These are phyloP conservation scores for Ehretia macrophylla DNA, from an alignment of 257 asterid genomes.

Conservation along the genomic window DNA sequence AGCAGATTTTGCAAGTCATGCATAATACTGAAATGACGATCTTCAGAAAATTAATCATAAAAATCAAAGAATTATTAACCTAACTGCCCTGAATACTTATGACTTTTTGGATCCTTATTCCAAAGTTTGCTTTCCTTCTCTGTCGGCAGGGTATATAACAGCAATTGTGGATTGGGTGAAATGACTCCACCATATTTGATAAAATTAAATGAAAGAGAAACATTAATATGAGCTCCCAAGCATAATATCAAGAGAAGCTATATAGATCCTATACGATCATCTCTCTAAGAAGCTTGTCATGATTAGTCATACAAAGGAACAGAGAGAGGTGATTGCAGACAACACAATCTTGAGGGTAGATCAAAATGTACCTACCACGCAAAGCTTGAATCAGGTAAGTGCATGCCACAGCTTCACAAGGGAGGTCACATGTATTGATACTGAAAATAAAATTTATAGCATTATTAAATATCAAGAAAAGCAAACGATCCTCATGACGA, in stretches of 20 bases:
- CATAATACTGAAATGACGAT: conserved; percentile 1
- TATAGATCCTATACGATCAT: conserved; percentile 8
- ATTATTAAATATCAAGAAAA: too few relatives aligned
- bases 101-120: conserved; percentile 96
- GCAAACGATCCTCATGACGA: too few relatives aligned
- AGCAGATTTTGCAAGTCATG: conserved; percentile 24
- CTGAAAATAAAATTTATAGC: too few relatives aligned
- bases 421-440: not conserved
- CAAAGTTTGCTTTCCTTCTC: too few relatives aligned
- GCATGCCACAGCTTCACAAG: not conserved
- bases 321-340: conserved; percentile 91
- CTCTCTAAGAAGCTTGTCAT: conserved; percentile 97
- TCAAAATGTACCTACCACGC: conserved; percentile 77
- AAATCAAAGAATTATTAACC: not conserved
- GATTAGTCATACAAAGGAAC: conserved; percentile 95
- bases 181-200: conserved; percentile 83
- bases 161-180: conserved; percentile 93
- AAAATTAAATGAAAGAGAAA: conserved; percentile 14
- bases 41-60: not conserved
- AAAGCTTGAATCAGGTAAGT: conserved; percentile 18
- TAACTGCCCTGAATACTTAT: conserved; percentile 74
- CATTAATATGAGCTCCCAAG: not conserved
- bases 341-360: conserved; percentile 95
- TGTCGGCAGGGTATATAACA: too few relatives aligned
- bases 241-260: not conserved